These are phyloP conservation scores for Debaryomyces psychrophilus DNA, from an alignment of 1,139 yeast species.

Conservation along the genomic window DNA sequence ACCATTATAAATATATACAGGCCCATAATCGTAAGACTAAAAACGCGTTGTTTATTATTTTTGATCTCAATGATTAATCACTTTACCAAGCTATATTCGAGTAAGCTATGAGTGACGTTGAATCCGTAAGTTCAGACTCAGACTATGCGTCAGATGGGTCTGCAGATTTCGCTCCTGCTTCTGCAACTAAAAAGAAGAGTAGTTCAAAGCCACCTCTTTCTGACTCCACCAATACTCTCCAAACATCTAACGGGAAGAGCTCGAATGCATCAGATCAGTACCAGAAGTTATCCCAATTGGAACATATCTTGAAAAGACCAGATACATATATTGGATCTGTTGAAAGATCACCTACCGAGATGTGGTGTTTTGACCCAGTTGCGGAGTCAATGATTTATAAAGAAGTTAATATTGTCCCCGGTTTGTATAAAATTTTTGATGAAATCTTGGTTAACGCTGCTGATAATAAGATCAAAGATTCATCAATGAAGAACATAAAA, in stretches of 20 bases:
- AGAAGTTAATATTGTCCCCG: constrained; percentile 86
- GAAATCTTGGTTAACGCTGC: constrained; percentile 98
- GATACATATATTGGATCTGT: constrained; percentile 97
- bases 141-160: constrained; percentile 19
- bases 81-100: background rate
- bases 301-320: constrained; percentile 95
- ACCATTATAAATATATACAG: background rate
- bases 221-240: constrained; percentile 28
- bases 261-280: constrained; percentile 70
- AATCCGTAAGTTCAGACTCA: constrained; percentile 20
- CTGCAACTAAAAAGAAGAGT: constrained; percentile 15
- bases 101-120: constrained; percentile 23
- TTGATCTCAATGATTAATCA: constrained; percentile 3
- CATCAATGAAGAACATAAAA: constrained; percentile 80
- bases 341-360: constrained; percentile 73
- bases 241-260: constrained; percentile 13
- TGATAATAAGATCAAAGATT: constrained; percentile 95
- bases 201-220: constrained; percentile 24
- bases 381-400: constrained; percentile 72
- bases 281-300: constrained; percentile 91
- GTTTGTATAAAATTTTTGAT: constrained; percentile 93
- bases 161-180: constrained; percentile 19
- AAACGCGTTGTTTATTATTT: constrained; percentile 8
- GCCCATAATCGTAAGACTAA: background rate
- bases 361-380: constrained; percentile 83